These are phyloP conservation scores for Rusavskia elegans DNA, from an alignment of 495 filamentous ascomycete genomes.

Conservation along the genomic window DNA sequence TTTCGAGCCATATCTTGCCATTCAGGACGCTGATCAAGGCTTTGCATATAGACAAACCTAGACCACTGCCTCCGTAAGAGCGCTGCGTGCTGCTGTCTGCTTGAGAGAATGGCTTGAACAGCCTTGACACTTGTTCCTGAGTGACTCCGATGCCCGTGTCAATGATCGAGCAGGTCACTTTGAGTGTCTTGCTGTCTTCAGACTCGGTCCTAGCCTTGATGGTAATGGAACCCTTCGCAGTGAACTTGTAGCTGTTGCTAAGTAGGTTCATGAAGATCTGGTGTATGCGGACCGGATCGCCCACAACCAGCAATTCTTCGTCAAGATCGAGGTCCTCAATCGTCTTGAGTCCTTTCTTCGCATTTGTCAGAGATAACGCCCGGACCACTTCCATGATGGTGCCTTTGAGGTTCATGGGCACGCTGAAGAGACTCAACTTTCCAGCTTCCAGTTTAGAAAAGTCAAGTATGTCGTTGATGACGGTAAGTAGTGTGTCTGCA, in stretches of 20 bases:
- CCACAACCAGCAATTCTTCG: slow-evolving; percentile 63
- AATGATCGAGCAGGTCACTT: slow-evolving; percentile 67
- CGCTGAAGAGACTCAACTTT: slow-evolving; percentile 85
- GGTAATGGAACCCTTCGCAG: slow-evolving; percentile 67
- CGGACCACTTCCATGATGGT: slow-evolving; percentile 80
- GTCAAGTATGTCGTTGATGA: slow-evolving; percentile 91
- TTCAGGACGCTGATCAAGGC: slow-evolving; percentile 83
- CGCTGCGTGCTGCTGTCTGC: slow-evolving; percentile 75
- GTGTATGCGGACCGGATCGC: slow-evolving; percentile 78
- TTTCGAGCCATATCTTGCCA: slow-evolving; percentile 70
- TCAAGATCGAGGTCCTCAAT: slow-evolving; percentile 54
- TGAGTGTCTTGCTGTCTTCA: slow-evolving; percentile 52
- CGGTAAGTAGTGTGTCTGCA: slow-evolving; percentile 74
- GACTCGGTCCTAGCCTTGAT: slow-evolving; percentile 54
- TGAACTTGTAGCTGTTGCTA: slow-evolving; percentile 90
- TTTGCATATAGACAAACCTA: slow-evolving; percentile 87
- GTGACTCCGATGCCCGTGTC: slow-evolving; percentile 87
- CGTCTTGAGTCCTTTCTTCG: slow-evolving; percentile 60
- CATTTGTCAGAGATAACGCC: slow-evolving; percentile 69
- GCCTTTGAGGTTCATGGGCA: slow-evolving; percentile 69
- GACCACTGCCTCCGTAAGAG: slow-evolving; percentile 79
- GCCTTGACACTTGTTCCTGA: slow-evolving; percentile 59
- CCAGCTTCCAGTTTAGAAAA: slow-evolving; percentile 89
- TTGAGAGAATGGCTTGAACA: slow-evolving; percentile 85
- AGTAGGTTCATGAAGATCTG: slow-evolving; percentile 90